Evolutionary conservation across 2,329 filamentous ascomycete genomes (phyloP), one percentile per base, ranked within the genome.

Genomic region (Pseudocercospora vitis): DNA sequence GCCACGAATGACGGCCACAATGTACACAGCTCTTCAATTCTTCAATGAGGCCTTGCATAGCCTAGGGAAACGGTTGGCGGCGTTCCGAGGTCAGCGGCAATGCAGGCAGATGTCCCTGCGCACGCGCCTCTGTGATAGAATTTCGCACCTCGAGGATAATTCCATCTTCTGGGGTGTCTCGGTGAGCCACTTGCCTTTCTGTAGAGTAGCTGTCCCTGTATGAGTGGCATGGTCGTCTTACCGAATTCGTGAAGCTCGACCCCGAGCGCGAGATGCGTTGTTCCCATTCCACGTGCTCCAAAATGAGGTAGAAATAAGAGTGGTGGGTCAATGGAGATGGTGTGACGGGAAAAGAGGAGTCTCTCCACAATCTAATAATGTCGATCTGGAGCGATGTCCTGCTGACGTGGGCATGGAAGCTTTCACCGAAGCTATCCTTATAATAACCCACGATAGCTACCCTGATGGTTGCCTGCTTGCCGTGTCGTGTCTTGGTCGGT

Each of bases 111-210:
- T 12, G 24, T 42, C 21, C 7, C 37, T 42, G 16, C 19, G 19
- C 14, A n/a, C 37, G 18, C 18, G 37, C 37, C 11, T 21, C 18
- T 24, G 37, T 21, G 12, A 42, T 42, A 42, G 37, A 42, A 23
- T 14, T 24, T 40, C 18, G 37, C 37, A 42, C 12, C 37, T 42
- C 24, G 18, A 42, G 37, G 37, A 42, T 42, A 42, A n/a, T 42
- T 26, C 21, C 37, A 7, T 42, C 37, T 21, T 42, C 18, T 19
- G 31, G 45, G 29, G 35, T 40, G 48, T 39, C 33, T 51, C 24
- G 33, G 48, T 39, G 40, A 39, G 48, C 31, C 48, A 45, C 45
- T 29, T 51, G 48, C 48, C 39, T 39, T 51, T 51, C 39, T 51
- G 39, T 51, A 51, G 26, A 45, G 8, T 51, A 51, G 48, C 40